Percentiles rank a stretch among this genome's conserved stretches.
Conservation (phyloP, 106 monocot genomes). For the Posidonia australis region DNA sequence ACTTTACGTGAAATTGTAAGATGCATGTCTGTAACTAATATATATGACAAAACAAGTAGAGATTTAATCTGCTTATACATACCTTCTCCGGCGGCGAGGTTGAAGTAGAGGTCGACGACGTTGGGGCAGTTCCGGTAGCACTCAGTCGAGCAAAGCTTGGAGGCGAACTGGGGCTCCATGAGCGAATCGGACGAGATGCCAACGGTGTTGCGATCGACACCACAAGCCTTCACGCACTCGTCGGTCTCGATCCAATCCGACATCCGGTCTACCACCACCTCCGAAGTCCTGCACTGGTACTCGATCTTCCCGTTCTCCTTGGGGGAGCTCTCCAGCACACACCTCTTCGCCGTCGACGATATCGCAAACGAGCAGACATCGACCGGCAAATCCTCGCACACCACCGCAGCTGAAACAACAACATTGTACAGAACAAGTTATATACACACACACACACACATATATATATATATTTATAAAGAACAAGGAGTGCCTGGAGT, state of each 20-base stretch:
- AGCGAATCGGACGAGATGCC: conserved; percentile 20
- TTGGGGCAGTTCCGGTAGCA: conserved; percentile 22
- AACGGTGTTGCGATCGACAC: conserved; percentile 15
- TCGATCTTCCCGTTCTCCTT: conserved; percentile 8
- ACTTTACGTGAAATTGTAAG: no score
- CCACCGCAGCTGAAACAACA: conserved; percentile 18
- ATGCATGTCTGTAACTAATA: no score
- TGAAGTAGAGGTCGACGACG: conserved; percentile 27
- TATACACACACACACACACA: background rate
- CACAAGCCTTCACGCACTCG: conserved; percentile 14
- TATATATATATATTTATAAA: background rate
- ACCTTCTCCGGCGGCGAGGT: conserved; percentile 36
- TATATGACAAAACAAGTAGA: no score
- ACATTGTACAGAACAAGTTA: background rate
- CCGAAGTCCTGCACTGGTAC: conserved; percentile 63
- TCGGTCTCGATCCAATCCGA: conserved; percentile 62
- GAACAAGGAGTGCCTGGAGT: background rate
- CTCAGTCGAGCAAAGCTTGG: conserved; percentile 13
- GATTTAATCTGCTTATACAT: no score
- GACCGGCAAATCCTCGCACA: conserved; percentile 59
- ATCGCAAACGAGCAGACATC: conserved; percentile 75
- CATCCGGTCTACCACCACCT: conserved; percentile 40
- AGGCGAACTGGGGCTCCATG: conserved; percentile 4
- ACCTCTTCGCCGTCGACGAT: conserved; percentile 51
- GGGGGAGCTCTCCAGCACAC: conserved; percentile 50